A percentile compares a stretch with the other conserved stretches of the same genome.
Conservation (phyloP, 2,329 filamentous ascomycete genomes). For the Metarhizium album region DNA sequence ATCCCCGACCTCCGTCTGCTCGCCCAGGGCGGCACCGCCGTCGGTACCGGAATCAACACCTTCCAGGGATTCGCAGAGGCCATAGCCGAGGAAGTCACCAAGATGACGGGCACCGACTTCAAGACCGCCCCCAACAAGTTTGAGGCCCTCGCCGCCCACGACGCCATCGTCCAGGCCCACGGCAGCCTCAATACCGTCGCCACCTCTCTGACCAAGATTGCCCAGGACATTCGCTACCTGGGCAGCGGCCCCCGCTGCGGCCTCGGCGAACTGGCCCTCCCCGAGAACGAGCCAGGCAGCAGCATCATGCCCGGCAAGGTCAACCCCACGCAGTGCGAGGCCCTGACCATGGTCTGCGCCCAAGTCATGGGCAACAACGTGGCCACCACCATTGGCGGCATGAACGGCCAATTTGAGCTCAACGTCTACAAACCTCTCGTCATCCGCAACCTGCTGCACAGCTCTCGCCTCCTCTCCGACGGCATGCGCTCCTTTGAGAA, state of each 20-base stretch:
- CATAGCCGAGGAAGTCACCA: constrained; percentile 81
- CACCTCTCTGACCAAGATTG: constrained; percentile 89
- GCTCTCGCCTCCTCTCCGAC: constrained; percentile 75
- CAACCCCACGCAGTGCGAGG: constrained; percentile 97
- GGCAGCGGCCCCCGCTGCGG: constrained; percentile 93
- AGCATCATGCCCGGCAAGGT: constrained; percentile 99
- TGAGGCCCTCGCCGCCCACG: constrained; percentile 89
- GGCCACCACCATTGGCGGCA: constrained; percentile 84
- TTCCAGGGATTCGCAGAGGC: constrained; percentile 92
- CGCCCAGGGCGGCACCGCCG: constrained; percentile 91
- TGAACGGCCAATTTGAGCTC: constrained; percentile 96
- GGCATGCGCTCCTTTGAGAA: constrained; percentile 93
- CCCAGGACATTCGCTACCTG: constrained; percentile 94
- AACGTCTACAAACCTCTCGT: constrained; percentile 98
- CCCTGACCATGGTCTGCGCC: constrained; percentile 92
- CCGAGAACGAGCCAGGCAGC: constrained; percentile 95
- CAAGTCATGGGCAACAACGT: constrained; percentile 98
- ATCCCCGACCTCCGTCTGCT: constrained; percentile 78
- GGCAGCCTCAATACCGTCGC: constrained; percentile 91
- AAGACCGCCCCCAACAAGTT: constrained; percentile 98
- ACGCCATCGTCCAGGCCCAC: constrained; percentile 88
- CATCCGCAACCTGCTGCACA: constrained; percentile 92
- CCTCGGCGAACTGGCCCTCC: constrained; percentile 82
- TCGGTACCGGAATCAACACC: constrained; percentile 96
- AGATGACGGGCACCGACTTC: constrained; percentile 89